Base-by-base conservation (phyloP, 257 asterid species). In the Lithospermum erythrorhizon region DNA sequence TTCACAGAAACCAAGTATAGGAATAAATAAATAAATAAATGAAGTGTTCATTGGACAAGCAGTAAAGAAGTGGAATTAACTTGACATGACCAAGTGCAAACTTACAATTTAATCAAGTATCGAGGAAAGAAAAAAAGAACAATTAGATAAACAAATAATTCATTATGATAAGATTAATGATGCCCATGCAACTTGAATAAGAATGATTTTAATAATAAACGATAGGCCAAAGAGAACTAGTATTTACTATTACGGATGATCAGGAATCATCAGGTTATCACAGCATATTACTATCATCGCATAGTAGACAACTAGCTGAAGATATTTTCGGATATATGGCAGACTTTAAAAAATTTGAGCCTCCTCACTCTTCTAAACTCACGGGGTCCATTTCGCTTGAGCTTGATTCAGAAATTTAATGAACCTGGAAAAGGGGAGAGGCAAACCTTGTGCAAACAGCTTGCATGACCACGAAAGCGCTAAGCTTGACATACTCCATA, bases 401-500 rank as follows among this genome's bases (percentile, higher is more conserved):
- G 18, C 49, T 41, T 41, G 49, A 41, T 3, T 10, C 9, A 19
- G 19, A 55, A 21, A 11, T 19, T 2, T 22, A 35, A 16, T 53
- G 23, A 22, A 21, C 4, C 21, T 47, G 61, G 13, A n/a, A 61
- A 70, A 55, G 68, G 48, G 55, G 54, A 53, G 25, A 60, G 19
- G 49, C 77, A 54, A 73, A 93, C 99, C 95, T 74, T 86, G 89
- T 20, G 71, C 81, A 63, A 80, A 77, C 64, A 93, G 90, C 78
- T 72, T 80, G 85, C 85, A 93, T 60, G 95, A 84, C 97, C 97
- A 93, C 23, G 68, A 66, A 48, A 67, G 60, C 51, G 86, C 71
- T 59, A 86, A 73, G 55, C 77, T 83, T 53, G 89, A 78, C 95
- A 89, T 81, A 58, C 83, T 82, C 98, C 96, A 91, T 13, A 84